Percentiles rank a stretch among this genome's conserved stretches.
Conservation (phyloP, 2,329 filamentous ascomycete species). For the Colletotrichum chrysophilum region DNA sequence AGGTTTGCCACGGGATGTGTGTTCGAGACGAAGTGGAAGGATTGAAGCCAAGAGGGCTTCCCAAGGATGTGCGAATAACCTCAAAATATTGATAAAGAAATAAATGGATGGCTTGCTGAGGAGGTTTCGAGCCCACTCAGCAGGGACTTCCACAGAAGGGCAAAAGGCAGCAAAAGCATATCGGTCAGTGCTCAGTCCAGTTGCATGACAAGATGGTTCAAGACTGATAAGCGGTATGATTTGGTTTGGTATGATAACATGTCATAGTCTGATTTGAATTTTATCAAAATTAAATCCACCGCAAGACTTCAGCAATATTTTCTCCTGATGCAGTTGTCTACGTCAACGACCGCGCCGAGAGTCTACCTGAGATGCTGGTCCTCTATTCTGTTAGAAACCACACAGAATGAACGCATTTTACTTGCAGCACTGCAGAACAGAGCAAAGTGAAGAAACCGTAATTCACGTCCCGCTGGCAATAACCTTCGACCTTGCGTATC, state of each 20-base stretch:
- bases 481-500: neutral
- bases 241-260: accelerated
- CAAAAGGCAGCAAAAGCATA: no score
- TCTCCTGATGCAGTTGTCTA: neutral
- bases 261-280: neutral
- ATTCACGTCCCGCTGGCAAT: neutral
- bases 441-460: neutral
- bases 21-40: neutral
- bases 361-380: neutral
- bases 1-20: neutral
- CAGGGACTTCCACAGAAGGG: no score
- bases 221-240: neutral
- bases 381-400: neutral
- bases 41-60: neutral
- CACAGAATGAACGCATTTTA: neutral
- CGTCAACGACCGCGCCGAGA: neutral
- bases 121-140: no score
- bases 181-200: no score
- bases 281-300: neutral
- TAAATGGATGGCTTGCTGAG: neutral
- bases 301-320: neutral
- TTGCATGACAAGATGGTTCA: no score
- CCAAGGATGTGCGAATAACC: neutral
- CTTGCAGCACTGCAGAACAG: neutral
- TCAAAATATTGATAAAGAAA: neutral